Percentiles rank a stretch among this genome's conserved stretches.
phyloP scores from a whole-genome alignment of 192 early-diverging fungal genomes.

The Rhizophagus sp. region DNA sequence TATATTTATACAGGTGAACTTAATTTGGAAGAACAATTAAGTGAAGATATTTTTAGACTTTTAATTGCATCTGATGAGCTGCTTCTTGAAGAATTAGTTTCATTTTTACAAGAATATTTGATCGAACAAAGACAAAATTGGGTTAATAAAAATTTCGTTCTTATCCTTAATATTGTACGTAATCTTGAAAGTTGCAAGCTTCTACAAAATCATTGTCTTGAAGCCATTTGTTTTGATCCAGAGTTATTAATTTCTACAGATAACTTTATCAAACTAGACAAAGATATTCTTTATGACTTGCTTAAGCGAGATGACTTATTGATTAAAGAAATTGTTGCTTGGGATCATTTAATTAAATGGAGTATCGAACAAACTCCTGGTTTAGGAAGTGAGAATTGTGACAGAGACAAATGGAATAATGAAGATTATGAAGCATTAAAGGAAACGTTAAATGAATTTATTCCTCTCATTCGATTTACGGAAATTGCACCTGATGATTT shows the following conservation, averaged over 20 bases:
- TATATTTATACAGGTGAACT: too few relatives aligned
- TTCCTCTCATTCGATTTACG: not conserved
- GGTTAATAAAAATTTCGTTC: too few relatives aligned
- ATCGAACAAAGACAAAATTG: too few relatives aligned
- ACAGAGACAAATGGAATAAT: not conserved
- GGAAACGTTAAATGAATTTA: not conserved
- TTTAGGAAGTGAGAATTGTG: not conserved
- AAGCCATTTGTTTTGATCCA: not conserved
- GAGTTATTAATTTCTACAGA: not conserved
- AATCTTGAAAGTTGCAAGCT: too few relatives aligned
- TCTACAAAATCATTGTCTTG: not conserved
- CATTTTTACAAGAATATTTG: not conserved
- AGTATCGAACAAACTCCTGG: not conserved
- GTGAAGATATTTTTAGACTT: not conserved
- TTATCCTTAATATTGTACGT: too few relatives aligned
- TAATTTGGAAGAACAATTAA: too few relatives aligned
- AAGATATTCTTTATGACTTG: not conserved
- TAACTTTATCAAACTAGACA: not conserved
- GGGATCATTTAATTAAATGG: not conserved
- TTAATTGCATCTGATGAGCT: slow-evolving; percentile 9
- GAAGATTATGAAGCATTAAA: not conserved
- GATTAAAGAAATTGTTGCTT: not conserved
- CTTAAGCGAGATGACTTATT: not conserved
- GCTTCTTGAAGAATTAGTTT: slow-evolving; percentile 1
- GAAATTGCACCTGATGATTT: not conserved